A percentile compares a stretch with the other conserved stretches of the same genome.
These are phyloP conservation scores for Xylaria sp. DNA, from an alignment of 2,329 filamentous ascomycete genomes.

Conservation along the genomic window DNA sequence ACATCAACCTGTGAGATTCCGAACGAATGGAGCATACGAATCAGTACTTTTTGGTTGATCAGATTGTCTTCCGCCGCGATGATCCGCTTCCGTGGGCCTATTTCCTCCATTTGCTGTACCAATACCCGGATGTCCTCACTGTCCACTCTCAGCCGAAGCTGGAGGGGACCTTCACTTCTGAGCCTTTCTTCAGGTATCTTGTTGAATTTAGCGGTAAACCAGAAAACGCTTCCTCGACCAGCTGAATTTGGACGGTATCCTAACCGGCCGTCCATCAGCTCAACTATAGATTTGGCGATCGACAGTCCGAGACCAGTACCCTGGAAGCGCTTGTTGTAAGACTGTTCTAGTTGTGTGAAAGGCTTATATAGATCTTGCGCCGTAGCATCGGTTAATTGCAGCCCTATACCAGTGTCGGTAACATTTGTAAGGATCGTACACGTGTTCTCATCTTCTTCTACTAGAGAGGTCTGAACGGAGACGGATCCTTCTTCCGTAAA, in stretches of 20 bases:
- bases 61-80: slow-evolving; percentile 27
- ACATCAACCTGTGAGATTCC: slow-evolving; percentile 25
- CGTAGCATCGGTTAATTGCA: slow-evolving; percentile 14
- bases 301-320: slow-evolving; percentile 31
- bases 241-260: slow-evolving; percentile 24
- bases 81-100: slow-evolving; percentile 21
- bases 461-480: slow-evolving; percentile 11
- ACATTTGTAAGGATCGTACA: slow-evolving; percentile 28
- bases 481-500: slow-evolving; percentile 29
- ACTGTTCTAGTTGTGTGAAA: slow-evolving; percentile 28
- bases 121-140: slow-evolving; percentile 8
- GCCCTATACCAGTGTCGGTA: slow-evolving; percentile 28
- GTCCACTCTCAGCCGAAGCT: background rate
- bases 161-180: background rate
- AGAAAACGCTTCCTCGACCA: slow-evolving; percentile 22
- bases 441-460: slow-evolving; percentile 13
- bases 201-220: slow-evolving; percentile 28
- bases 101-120: slow-evolving; percentile 6
- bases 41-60: slow-evolving; percentile 29
- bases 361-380: slow-evolving; percentile 24
- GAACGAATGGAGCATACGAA: slow-evolving; percentile 24
- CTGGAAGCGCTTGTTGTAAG: slow-evolving; percentile 30
- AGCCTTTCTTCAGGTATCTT: slow-evolving; percentile 4
- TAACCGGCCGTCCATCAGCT: slow-evolving; percentile 27
- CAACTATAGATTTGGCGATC: slow-evolving; percentile 27